Evolutionary conservation across 257 asterid species (phyloP).

Genomic region (Nicotiana noctiflora): DNA sequence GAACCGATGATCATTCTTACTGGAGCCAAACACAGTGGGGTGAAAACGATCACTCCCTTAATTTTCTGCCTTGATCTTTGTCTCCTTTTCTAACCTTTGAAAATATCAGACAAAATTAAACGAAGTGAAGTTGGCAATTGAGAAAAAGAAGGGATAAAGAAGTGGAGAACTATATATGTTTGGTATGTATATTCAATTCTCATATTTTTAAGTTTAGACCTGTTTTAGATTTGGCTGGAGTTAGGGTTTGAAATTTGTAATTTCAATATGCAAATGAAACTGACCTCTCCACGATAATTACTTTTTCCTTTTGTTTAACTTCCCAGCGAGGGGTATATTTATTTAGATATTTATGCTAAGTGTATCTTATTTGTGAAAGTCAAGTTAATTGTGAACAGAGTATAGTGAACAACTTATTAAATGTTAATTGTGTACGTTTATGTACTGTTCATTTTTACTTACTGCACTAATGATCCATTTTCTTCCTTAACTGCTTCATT

Average conservation of each 20-base stretch:
- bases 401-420: constrained; percentile 8
- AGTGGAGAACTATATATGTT: constrained; percentile 7
- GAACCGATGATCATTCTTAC: constrained; percentile 56
- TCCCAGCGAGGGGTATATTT: not conserved
- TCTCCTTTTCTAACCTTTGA: constrained; percentile 13
- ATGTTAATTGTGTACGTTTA: not conserved
- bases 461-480: not conserved
- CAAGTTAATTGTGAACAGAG: constrained; percentile 3
- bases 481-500: not conserved
- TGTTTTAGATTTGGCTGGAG: constrained; percentile 1
- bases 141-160: not conserved
- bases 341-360: not conserved
- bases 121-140: not conserved
- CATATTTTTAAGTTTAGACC: not conserved
- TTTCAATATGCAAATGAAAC: constrained; percentile 8
- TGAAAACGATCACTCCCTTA: constrained; percentile 52
- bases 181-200: constrained; percentile 8
- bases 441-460: no score
- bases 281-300: constrained; percentile 4
- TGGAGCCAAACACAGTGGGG: constrained; percentile 73
- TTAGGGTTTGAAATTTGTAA: constrained; percentile 7
- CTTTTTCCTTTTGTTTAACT: constrained; percentile 6
- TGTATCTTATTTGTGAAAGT: constrained; percentile 2
- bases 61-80: constrained; percentile 43
- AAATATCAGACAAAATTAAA: not conserved